A percentile compares a stretch with the other conserved stretches of the same genome.
Conservation (phyloP, 208 protist genomes). For the Leishmania braziliensis region DNA sequence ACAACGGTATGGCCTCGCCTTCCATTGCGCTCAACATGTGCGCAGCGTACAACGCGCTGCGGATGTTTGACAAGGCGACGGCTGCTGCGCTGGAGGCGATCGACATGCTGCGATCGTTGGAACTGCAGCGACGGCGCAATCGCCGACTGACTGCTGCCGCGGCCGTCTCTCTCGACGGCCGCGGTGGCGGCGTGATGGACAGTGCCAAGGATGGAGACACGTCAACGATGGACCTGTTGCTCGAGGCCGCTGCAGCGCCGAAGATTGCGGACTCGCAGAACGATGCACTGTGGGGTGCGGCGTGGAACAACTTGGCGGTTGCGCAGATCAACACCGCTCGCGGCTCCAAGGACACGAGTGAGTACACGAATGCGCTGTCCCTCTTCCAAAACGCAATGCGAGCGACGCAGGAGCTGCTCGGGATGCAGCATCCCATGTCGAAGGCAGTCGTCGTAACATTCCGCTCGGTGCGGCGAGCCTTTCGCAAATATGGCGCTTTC, state of each 20-base stretch:
- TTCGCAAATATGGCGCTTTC: conserved; percentile 69
- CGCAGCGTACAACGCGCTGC: conserved; percentile 83
- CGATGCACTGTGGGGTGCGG: conserved; percentile 81
- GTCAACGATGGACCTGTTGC: conserved; percentile 26
- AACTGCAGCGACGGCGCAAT: conserved; percentile 52
- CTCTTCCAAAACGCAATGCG: conserved; percentile 89
- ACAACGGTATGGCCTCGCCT: conserved; percentile 70
- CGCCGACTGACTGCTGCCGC: conserved; percentile 15
- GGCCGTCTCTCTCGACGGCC: conserved; percentile 1
- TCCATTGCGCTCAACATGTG: conserved; percentile 86
- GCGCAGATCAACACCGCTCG: conserved; percentile 85
- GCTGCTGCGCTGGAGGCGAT: conserved; percentile 85
- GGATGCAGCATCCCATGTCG: conserved; percentile 81
- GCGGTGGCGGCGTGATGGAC: background rate
- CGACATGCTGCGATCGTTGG: conserved; percentile 82
- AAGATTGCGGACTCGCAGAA: conserved; percentile 76
- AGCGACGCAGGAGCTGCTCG: conserved; percentile 79
- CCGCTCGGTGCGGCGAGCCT: conserved; percentile 58
- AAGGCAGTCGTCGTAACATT: conserved; percentile 68
- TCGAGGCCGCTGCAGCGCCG: conserved; percentile 43
- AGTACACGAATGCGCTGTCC: conserved; percentile 70
- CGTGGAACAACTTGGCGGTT: conserved; percentile 89
- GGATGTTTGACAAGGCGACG: conserved; percentile 86
- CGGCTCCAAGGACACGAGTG: conserved; percentile 45
- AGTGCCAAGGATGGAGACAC: conserved; percentile 22